phyloP scores from a whole-genome alignment of 1,284 basidiomycete species.

The Stygiomarasmius scandens region DNA sequence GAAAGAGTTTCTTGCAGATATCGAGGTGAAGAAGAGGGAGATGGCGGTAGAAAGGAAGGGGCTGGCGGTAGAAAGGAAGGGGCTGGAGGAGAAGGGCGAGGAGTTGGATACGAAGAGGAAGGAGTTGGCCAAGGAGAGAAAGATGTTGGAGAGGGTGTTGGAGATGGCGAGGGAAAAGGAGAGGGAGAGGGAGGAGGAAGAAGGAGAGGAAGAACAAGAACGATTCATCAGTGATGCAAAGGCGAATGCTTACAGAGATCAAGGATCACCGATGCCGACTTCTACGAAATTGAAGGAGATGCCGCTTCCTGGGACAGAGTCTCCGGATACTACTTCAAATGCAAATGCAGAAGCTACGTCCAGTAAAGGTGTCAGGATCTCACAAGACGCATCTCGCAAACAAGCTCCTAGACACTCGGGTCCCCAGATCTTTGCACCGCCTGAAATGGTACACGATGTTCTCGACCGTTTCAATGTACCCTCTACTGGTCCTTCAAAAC shows the following conservation, averaged over 20 bases:
- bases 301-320: no score
- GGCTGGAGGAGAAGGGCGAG: no score
- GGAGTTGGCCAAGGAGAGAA: no score
- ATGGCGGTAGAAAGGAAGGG: not conserved
- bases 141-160: no score
- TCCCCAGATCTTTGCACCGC: not conserved
- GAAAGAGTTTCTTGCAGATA: not conserved
- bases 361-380: no score
- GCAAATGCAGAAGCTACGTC: no score
- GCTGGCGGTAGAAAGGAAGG: no score
- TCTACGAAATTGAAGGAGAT: not conserved
- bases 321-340: no score
- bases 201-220: not conserved
- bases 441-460: not conserved
- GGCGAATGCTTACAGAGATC: not conserved
- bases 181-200: not conserved
- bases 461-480: not conserved
- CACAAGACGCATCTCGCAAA: no score
- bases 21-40: not conserved
- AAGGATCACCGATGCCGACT: not conserved
- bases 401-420: not conserved
- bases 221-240: not conserved
- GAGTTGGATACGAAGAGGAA: no score
- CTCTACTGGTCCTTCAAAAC: not conserved
- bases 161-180: not conserved